Conservation (phyloP, 2,329 filamentous ascomycete species). For the Sordariomycetes sp. region DNA sequence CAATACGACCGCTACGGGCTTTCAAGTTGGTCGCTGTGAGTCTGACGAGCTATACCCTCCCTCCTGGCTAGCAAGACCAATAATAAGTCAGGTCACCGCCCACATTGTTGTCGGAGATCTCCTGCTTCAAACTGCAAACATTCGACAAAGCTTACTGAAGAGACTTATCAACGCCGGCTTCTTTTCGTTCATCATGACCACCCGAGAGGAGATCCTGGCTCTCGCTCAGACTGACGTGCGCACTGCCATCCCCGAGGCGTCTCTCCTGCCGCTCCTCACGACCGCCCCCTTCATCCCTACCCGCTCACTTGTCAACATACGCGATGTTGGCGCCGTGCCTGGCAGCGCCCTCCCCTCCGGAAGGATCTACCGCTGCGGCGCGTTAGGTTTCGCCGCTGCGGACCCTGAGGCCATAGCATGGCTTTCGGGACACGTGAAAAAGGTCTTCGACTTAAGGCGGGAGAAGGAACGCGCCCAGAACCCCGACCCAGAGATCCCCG, state of each 20-base stretch:
- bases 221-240: constrained; percentile 33
- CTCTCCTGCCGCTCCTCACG: constrained; percentile 24
- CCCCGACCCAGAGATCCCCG: constrained; percentile 34
- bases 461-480: constrained; percentile 27
- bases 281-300: constrained; percentile 36
- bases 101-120: too few species aligned
- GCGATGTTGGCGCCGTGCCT: constrained; percentile 37
- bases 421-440: constrained; percentile 26
- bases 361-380: constrained; percentile 37
- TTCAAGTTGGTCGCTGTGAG: too few species aligned
- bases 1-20: too few species aligned
- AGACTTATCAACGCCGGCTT: too few species aligned
- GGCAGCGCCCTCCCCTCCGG: constrained; percentile 28
- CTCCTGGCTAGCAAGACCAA: too few species aligned
- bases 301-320: constrained; percentile 40
- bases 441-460: constrained; percentile 43
- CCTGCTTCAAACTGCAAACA: too few species aligned
- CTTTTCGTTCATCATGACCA: constrained; percentile 13
- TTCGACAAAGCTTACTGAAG: too few species aligned
- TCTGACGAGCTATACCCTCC: too few species aligned
- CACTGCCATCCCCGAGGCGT: constrained; percentile 24
- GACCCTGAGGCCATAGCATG: constrained; percentile 22
- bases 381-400: constrained; percentile 20
- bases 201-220: constrained; percentile 16
- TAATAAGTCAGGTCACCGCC: too few species aligned